phyloP scores from a whole-genome alignment of 805 yeast species.

The Saccharomycopsis malanga region DNA sequence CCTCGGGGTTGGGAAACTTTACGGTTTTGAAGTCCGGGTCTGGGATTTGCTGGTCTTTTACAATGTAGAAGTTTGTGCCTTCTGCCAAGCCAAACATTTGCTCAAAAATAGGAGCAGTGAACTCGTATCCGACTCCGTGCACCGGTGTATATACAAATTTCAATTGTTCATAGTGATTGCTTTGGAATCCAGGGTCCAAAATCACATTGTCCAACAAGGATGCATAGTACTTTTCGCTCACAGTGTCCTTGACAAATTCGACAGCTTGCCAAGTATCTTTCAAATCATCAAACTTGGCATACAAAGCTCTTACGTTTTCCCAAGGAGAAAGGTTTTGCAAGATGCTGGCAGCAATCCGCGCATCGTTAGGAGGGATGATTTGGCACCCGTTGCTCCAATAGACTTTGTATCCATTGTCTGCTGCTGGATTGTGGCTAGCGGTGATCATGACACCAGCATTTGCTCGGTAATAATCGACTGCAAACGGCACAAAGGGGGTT shows the following conservation, averaged over 20 bases:
- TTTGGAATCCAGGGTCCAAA: conserved; percentile 1
- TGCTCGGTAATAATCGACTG: conserved; percentile 55
- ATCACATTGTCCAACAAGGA: conserved; percentile 24
- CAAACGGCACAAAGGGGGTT: conserved; percentile 91
- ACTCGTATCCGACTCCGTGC: conserved; percentile 87
- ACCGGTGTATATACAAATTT: conserved; percentile 82
- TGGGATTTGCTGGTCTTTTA: conserved; percentile 60
- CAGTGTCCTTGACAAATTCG: conserved; percentile 35
- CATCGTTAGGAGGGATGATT: conserved; percentile 88
- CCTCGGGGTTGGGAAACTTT: conserved; percentile 92
- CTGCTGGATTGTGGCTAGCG: conserved; percentile 90
- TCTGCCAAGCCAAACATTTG: conserved; percentile 38
- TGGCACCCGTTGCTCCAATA: conserved; percentile 94
- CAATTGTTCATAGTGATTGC: conserved; percentile 30
- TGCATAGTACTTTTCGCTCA: conserved; percentile 37
- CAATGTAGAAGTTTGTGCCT: conserved; percentile 42
- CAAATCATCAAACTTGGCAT: conserved; percentile 28
- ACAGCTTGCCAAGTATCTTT: conserved; percentile 27
- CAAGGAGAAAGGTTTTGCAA: conserved; percentile 56
- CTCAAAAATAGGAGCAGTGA: conserved; percentile 23
- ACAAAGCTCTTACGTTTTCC: conserved; percentile 43
- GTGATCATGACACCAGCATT: conserved; percentile 92
- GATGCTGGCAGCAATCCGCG: conserved; percentile 59
- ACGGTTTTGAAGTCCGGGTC: conserved; percentile 87
- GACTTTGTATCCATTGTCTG: conserved; percentile 90